These are phyloP conservation scores for Penicillium ochrochloron DNA, from an alignment of 495 filamentous ascomycete genomes.

Conservation along the genomic window DNA sequence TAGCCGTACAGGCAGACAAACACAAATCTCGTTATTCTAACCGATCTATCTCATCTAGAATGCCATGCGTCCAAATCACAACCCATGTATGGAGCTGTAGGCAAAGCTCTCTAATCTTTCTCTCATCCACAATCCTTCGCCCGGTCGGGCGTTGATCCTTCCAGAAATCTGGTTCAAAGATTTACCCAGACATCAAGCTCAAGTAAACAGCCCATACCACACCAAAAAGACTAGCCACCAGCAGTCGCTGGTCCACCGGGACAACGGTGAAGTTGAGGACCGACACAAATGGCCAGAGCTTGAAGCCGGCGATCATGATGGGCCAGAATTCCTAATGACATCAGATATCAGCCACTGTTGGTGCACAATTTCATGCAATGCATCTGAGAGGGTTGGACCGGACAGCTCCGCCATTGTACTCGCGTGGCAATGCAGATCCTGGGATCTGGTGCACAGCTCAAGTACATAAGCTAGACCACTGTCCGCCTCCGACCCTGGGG, in stretches of 20 bases:
- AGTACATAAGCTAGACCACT: not conserved
- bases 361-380: not conserved
- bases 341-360: slow-evolving; percentile 13
- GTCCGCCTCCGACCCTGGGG: not conserved
- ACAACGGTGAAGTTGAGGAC: slow-evolving; percentile 75
- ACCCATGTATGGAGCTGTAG: not conserved
- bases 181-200: slow-evolving; percentile 59
- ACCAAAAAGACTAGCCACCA: slow-evolving; percentile 74
- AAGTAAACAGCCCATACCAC: slow-evolving; percentile 82
- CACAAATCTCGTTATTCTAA: not conserved
- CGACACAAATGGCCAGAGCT: slow-evolving; percentile 81
- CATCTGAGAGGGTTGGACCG: not conserved
- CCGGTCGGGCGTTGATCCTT: not conserved
- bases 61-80: not conserved
- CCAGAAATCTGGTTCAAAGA: not conserved
- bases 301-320: slow-evolving; percentile 71
- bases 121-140: not conserved
- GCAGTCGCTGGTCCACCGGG: slow-evolving; percentile 67
- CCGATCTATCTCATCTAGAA: not conserved
- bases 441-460: not conserved
- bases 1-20: not conserved
- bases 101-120: not conserved
- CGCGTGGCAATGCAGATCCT: not conserved
- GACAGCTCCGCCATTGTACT: not conserved
- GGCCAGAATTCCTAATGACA: slow-evolving; percentile 62